Conservation (phyloP, 2,329 filamentous ascomycete species). For the Penicillium sp. region DNA sequence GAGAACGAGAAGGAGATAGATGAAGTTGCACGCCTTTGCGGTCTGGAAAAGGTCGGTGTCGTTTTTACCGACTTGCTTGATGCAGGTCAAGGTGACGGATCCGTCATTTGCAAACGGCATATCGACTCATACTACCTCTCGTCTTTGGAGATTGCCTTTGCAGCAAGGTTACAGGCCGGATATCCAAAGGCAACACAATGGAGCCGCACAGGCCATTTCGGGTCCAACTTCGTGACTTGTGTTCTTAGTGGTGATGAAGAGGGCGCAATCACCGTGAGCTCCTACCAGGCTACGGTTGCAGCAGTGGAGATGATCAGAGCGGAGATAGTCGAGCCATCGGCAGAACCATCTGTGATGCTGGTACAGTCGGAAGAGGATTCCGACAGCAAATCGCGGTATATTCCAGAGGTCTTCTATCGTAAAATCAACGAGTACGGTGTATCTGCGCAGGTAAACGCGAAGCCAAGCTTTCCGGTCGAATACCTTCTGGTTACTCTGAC, state of each 20-base stretch:
- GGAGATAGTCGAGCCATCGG: constrained; percentile 92
- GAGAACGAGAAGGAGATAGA: constrained; percentile 82
- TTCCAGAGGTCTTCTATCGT: constrained; percentile 96
- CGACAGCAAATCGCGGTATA: constrained; percentile 76
- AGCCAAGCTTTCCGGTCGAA: constrained; percentile 93
- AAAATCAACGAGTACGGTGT: constrained; percentile 95
- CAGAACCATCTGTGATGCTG: constrained; percentile 90
- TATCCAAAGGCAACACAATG: constrained; percentile 67
- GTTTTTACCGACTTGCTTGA: constrained; percentile 94
- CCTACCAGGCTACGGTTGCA: constrained; percentile 94
- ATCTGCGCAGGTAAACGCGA: constrained; percentile 96
- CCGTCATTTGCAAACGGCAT: constrained; percentile 92
- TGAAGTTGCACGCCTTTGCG: constrained; percentile 78
- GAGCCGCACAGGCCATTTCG: constrained; percentile 93
- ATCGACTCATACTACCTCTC: constrained; percentile 94
- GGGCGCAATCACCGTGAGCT: constrained; percentile 84
- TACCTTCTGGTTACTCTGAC: constrained; percentile 95
- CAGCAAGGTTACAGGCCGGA: neutral
- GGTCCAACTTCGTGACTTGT: constrained; percentile 66
- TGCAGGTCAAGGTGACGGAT: constrained; percentile 78
- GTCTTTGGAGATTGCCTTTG: constrained; percentile 86
- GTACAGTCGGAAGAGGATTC: constrained; percentile 85
- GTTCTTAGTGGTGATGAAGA: constrained; percentile 68
- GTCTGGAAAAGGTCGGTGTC: constrained; percentile 85
- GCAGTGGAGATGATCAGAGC: constrained; percentile 97